Base-by-base conservation (phyloP, 805 yeast genomes). In the Starmera pachycereana region DNA sequence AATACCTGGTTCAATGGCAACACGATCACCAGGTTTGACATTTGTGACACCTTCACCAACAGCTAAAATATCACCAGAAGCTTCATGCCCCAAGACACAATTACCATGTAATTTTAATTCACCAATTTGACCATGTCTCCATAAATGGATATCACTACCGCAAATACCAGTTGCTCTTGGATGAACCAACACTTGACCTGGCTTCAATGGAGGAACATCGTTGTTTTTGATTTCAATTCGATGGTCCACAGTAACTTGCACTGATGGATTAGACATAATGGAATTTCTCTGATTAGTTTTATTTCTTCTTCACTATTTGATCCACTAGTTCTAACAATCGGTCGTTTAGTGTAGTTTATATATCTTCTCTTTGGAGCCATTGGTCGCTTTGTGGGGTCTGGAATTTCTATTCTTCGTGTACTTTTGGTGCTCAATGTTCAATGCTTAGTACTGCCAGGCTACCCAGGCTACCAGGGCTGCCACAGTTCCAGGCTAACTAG, bases 101-200 rank as follows among this genome's bases (percentile, higher is more conserved):
- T 62, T 56, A 12, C 60, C 63, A 5, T 53, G 39, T 27, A 68
- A 54, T 10, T 50, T 52, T 42, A 65, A 54, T 38, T 72, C 71
- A 27, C 78, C 84, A 44, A 79, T 78, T 42, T 66, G 69, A 36
- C 87, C 88, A 44, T 74, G 76, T 40, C 74, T 68, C 63, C 74
- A 76, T 61, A 77, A 78, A 54, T 81, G 87, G 44, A 79, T 67
- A 57, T 81, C 89, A 18, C 83, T 73, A 13, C 88, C 88, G 58
- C 88, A 81, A 48, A 81, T 80, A 25, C 88, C 88, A 8, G 84
- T 78, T 38, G 78, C 76, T 44, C 73, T 65, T 29, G 50, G 51
- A 32, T 46, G 52, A 31, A 48, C 39, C 9, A 44, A 35, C 25
- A 49, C 49, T 30, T 45, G 42, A 10, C 50, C 49, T 8, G 36